phyloP scores from a whole-genome alignment of 371 early-diverging fungal species.

The Capniomyces stellatus region DNA sequence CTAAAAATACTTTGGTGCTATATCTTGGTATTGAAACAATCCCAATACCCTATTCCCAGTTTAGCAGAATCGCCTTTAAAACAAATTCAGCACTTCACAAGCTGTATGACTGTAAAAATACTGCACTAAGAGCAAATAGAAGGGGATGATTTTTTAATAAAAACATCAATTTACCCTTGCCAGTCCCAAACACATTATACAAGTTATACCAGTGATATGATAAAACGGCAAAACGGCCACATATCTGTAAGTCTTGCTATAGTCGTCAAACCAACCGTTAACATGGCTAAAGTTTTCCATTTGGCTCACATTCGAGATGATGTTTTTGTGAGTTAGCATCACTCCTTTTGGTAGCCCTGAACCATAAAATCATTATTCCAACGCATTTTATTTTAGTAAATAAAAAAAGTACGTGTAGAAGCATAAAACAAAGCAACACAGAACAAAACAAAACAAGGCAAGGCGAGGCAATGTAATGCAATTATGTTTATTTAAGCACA shows the following conservation, averaged over 20 bases:
- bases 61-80: background rate
- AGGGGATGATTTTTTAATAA: background rate
- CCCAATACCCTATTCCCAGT: background rate
- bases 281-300: slow-evolving; percentile 15
- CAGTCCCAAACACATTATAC: background rate
- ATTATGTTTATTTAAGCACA: too few relatives aligned
- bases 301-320: slow-evolving; percentile 37
- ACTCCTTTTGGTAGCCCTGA: slow-evolving; percentile 50
- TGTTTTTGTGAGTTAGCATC: slow-evolving; percentile 56
- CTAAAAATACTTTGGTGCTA: slow-evolving; percentile 29
- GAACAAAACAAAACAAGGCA: too few relatives aligned
- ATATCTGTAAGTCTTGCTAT: slow-evolving; percentile 17
- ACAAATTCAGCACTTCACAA: background rate
- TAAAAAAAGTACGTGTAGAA: slow-evolving; percentile 15
- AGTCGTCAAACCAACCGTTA: slow-evolving; percentile 14
- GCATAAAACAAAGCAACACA: background rate
- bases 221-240: slow-evolving; percentile 51
- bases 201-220: slow-evolving; percentile 44
- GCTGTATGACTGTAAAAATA: background rate
- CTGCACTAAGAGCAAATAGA: background rate
- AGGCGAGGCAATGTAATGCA: too few relatives aligned
- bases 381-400: slow-evolving; percentile 7
- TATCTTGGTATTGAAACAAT: slow-evolving; percentile 35
- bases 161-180: background rate
- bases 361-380: background rate